These are phyloP conservation scores for Penicillium digitatum DNA, from an alignment of 2,329 filamentous ascomycete species.

Conservation along the genomic window DNA sequence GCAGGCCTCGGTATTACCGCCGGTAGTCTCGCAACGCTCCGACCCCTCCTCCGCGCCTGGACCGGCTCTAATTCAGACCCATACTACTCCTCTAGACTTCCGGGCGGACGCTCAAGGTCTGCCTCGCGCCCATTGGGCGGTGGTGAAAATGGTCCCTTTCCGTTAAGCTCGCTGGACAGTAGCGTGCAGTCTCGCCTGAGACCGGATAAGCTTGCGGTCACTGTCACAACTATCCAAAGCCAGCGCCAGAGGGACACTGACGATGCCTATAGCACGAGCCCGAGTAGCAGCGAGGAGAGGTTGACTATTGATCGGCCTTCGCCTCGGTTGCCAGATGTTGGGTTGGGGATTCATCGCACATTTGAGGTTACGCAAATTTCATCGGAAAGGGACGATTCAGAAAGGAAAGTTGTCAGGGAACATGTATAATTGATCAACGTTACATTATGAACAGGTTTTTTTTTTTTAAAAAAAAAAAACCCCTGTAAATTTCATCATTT, in stretches of 20 bases:
- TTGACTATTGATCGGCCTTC: conserved; percentile 20
- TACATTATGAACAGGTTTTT: too few species aligned
- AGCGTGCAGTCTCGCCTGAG: conserved; percentile 19
- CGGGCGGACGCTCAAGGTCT: conserved; percentile 9
- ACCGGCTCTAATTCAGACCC: conserved; percentile 19
- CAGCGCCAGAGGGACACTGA: conserved; percentile 21
- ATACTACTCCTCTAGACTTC: conserved; percentile 22
- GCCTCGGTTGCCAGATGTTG: conserved; percentile 16
- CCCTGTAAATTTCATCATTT: too few species aligned
- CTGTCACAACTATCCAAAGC: conserved; percentile 30
- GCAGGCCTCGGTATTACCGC: conserved; percentile 42
- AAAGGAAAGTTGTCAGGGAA: conserved; percentile 12
- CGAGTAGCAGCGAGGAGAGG: conserved; percentile 29
- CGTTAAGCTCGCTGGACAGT: conserved; percentile 28
- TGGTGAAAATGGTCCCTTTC: conserved; percentile 18
- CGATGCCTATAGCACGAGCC: conserved; percentile 18
- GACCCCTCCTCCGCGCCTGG: conserved; percentile 44
- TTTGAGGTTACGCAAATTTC: conserved; percentile 30
- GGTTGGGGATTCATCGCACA: conserved; percentile 28
- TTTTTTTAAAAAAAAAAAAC: too few species aligned
- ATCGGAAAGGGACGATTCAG: conserved; percentile 10
- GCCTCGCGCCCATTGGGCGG: conserved; percentile 18
- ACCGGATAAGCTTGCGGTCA: conserved; percentile 30
- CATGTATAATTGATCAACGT: conserved; percentile 21
- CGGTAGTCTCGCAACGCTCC: conserved; percentile 47